Evolutionary conservation across 441 rosid species (phyloP), one percentile per base, ranked within the genome.

Genomic region (Arabidopsis hybrid): DNA sequence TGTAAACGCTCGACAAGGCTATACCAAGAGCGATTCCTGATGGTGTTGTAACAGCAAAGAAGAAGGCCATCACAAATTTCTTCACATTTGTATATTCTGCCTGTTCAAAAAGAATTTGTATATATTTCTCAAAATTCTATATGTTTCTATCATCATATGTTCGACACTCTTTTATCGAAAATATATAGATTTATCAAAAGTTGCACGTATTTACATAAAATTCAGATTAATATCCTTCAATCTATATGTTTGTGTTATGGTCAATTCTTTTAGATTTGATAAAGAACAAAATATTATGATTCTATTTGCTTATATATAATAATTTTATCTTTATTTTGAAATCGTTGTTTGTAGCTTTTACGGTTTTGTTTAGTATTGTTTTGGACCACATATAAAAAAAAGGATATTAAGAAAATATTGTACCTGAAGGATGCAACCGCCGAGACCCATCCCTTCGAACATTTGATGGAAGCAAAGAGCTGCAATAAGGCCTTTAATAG

Each of bases 401-500:
- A n/a, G 21, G 29, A 26, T 21, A 42, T 10, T 26, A 34, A 10
- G 26, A 0, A 29, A 6, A 7, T 14, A 1, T 17, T 38, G 26
- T 69, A 85, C 91, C 86, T 86, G 90, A 17, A 82, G 76, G 51
- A 89, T 85, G 81, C 94, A 85, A 3, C 91, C 89, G 2, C 89
- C 91, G 16, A 84, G 89, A 5, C 89, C 93, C 88, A 87, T 89
- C 57, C 93, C 91, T 80, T 89, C 94, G 49, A 85, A 89, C 85
- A 87, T 82, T 63, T 87, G 94, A 78, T 85, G 91, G 82, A 89
- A 89, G 75, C 89, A 83, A 21, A 89, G 87, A 17, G 94, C 94
- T 9, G 90, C 88, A 8, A 84, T 65, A 1, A 85, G 87, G 31
- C 88, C 85, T 77, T 76, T 74, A 46, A 85, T 85, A 31, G 78